These are phyloP conservation scores for Hanseniaspora hatyaiensis DNA, from an alignment of 805 yeast genomes.

Conservation along the genomic window DNA sequence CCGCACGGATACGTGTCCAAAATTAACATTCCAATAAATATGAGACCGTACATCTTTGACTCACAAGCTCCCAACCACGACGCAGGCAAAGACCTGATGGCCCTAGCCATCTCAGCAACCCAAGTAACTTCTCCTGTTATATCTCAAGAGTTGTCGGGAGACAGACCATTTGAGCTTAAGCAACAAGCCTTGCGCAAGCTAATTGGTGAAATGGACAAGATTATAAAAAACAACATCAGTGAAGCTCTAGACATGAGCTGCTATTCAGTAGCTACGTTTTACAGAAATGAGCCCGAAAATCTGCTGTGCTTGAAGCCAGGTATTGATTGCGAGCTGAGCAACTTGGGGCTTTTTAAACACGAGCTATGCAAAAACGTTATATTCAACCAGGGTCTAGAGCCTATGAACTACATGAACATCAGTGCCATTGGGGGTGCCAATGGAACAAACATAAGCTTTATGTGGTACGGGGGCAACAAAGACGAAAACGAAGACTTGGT, in stretches of 20 bases:
- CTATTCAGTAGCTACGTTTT: constrained; percentile 8
- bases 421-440: constrained; percentile 7
- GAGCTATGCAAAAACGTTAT: constrained; percentile 1
- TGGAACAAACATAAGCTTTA: constrained; percentile 10
- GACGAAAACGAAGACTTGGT: not conserved
- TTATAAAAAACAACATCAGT: not conserved
- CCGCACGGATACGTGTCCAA: not conserved
- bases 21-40: constrained; percentile 11
- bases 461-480: constrained; percentile 9
- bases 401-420: constrained; percentile 13
- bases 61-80: not conserved
- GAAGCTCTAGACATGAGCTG: not conserved
- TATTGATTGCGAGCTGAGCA: constrained; percentile 7
- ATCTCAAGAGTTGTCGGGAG: too few species aligned
- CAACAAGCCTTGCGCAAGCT: not conserved
- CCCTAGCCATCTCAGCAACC: constrained; percentile 7
- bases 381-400: constrained; percentile 13
- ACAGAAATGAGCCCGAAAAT: not conserved
- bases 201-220: not conserved
- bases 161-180: not conserved
- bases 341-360: constrained; percentile 6
- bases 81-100: not conserved
- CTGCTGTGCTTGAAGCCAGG: not conserved
- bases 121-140: constrained; percentile 3
- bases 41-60: constrained; percentile 4